Percentiles rank a stretch among this genome's conserved stretches.
Conservation (phyloP, 2,329 filamentous ascomycete genomes). For the Claviceps quebecensis region DNA sequence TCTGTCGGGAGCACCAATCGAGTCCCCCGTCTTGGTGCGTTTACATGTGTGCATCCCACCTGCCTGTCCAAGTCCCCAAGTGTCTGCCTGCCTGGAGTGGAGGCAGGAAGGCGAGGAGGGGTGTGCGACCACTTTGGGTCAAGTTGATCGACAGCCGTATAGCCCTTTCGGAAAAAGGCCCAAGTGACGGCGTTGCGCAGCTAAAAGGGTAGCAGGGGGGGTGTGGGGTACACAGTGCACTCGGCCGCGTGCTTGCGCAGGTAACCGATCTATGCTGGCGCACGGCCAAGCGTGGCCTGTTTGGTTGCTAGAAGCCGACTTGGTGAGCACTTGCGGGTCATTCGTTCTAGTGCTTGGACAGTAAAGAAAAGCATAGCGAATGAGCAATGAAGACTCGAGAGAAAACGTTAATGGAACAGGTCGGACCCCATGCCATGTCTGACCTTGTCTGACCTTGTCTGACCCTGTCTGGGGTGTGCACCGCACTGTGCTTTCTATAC, state of each 20-base stretch:
- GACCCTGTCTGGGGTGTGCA: not conserved
- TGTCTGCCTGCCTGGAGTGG: not conserved
- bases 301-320: not conserved
- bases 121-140: slow-evolving; percentile 36
- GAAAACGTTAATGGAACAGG: not conserved
- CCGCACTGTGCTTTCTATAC: not conserved
- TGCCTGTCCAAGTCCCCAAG: not conserved
- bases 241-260: slow-evolving; percentile 8
- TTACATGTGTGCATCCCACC: slow-evolving; percentile 5
- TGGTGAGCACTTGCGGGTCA: not conserved
- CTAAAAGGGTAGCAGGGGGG: slow-evolving; percentile 16
- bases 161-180: slow-evolving; percentile 33
- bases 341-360: not conserved
- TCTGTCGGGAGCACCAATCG: slow-evolving; percentile 23
- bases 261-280: slow-evolving; percentile 1
- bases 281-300: slow-evolving; percentile 13
- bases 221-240: not conserved
- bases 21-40: slow-evolving; percentile 17
- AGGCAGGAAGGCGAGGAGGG: not conserved
- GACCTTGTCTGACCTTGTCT: not conserved
- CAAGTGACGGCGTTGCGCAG: slow-evolving; percentile 30
- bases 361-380: not conserved
- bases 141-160: slow-evolving; percentile 40
- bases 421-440: not conserved
- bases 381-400: not conserved